Percentiles rank a stretch among this genome's conserved stretches.
Conservation (phyloP, 176 grass and related monocot species). For the Ensete glaucum region DNA sequence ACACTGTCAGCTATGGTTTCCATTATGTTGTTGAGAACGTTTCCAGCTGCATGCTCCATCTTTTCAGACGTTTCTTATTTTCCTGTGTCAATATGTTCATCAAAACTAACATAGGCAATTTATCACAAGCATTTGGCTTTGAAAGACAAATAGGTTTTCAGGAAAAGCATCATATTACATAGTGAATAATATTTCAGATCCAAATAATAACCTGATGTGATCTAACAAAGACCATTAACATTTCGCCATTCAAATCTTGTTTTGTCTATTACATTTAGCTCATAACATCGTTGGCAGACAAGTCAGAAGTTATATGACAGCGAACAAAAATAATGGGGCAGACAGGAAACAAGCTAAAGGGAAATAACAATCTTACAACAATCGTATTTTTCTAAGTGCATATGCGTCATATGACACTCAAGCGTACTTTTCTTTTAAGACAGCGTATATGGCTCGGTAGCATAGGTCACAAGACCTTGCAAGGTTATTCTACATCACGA, state of each 20-base stretch:
- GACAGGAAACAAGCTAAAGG: background rate
- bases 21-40: slow-evolving; percentile 46
- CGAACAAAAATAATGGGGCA: background rate
- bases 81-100: background rate
- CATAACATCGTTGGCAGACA: background rate
- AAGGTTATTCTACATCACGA: too few species aligned
- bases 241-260: too few species aligned
- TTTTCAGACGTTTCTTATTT: slow-evolving; percentile 37
- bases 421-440: too few species aligned
- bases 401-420: too few species aligned
- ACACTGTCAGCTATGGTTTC: slow-evolving; percentile 48
- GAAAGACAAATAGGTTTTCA: too few species aligned
- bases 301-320: background rate
- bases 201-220: too few species aligned
- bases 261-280: too few species aligned
- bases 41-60: slow-evolving; percentile 29
- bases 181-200: too few species aligned
- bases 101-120: background rate
- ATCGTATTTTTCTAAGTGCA: background rate
- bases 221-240: too few species aligned
- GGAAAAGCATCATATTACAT: too few species aligned
- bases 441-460: too few species aligned
- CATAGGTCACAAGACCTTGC: too few species aligned
- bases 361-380: background rate
- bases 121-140: background rate